Evolutionary conservation across 768 basidiomycete species (phyloP).

Genomic region (Rhodotorula babjevae): DNA sequence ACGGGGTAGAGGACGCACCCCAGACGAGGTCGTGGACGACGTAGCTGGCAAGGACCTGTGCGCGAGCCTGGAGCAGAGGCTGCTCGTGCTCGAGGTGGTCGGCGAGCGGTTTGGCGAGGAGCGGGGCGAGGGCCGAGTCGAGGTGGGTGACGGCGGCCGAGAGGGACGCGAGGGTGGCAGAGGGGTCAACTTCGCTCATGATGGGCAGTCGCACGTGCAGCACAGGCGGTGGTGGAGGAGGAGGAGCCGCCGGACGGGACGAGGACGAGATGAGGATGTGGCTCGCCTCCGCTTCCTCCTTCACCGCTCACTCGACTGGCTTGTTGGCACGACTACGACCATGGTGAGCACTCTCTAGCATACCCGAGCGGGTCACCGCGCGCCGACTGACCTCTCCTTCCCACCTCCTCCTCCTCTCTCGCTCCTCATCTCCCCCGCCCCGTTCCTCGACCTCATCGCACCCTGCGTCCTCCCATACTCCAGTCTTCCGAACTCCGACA

Average conservation of each 20-base stretch:
- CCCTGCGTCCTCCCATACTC: not conserved
- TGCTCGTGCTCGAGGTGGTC: slow-evolving; percentile 60
- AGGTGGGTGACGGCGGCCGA: slow-evolving; percentile 46
- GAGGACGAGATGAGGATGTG: not conserved
- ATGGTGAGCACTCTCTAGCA: not conserved
- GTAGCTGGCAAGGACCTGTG: slow-evolving; percentile 75
- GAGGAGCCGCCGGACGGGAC: no score
- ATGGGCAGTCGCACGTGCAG: not conserved
- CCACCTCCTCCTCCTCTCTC: not conserved
- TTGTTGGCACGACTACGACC: not conserved
- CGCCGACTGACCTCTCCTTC: not conserved
- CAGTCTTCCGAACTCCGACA: slow-evolving; percentile 70
- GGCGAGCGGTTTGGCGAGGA: slow-evolving; percentile 64
- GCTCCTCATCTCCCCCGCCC: not conserved
- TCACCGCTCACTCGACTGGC: no score
- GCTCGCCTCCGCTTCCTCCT: not conserved
- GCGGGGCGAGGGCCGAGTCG: slow-evolving; percentile 61
- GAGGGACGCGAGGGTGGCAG: not conserved
- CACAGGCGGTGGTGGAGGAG: not conserved
- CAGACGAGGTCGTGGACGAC: slow-evolving; percentile 79
- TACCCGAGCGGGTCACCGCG: not conserved
- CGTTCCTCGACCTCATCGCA: not conserved
- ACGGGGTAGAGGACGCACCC: slow-evolving; percentile 53
- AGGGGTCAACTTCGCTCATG: slow-evolving; percentile 18
- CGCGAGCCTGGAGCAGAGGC: slow-evolving; percentile 72